Evolutionary conservation across 768 basidiomycete species (phyloP), one percentile per base, ranked within the genome.

Genomic region (Mycena kentingensis): DNA sequence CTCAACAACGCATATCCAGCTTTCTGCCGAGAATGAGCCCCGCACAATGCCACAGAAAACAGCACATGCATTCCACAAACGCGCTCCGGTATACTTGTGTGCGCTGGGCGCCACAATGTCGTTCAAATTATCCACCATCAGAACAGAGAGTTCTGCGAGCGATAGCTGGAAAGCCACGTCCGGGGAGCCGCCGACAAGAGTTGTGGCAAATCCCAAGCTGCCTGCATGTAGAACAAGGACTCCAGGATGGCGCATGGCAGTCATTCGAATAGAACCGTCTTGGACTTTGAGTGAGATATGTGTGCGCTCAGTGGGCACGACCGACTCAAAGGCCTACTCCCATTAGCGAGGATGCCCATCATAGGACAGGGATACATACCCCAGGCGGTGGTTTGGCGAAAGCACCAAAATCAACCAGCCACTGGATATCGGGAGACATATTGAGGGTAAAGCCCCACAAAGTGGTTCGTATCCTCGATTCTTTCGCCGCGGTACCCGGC

Each of bases 291-390:
- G 54, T n/a, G 77, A 73, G 22, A 98, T 69, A 11, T 76, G 73
- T 5, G 93, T 98, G 36, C 87, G 72, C 65, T 98, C 97, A 49
- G 79, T 93, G 1, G 97, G 97, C 15, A 93, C 83, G 12, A 97
- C 93, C 21, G 92, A 80, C 67, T 95, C 95, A 63, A 99, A 99
- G 1, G 90, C 88, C 93, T 76, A 43, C 18, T 26, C 44, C 54
- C 42, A 55, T 46, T 21, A 19, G 13, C 11, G 21, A 36, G 21
- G 37, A 15, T 34, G 16, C 47, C 18, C 31, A 18, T 15, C 10
- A 39, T 31, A 34, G 51, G 6, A 18, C 12, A 38, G 24, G 27
- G 46, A 10, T n/a, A 77, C 88, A 55, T 69, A 94, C 96, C 19
- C 90, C 94, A 39, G 91, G 88, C 4, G 97, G 97, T 24, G 93